phyloP scores from a whole-genome alignment of 768 basidiomycete species.

The Termitomyces sp. region DNA sequence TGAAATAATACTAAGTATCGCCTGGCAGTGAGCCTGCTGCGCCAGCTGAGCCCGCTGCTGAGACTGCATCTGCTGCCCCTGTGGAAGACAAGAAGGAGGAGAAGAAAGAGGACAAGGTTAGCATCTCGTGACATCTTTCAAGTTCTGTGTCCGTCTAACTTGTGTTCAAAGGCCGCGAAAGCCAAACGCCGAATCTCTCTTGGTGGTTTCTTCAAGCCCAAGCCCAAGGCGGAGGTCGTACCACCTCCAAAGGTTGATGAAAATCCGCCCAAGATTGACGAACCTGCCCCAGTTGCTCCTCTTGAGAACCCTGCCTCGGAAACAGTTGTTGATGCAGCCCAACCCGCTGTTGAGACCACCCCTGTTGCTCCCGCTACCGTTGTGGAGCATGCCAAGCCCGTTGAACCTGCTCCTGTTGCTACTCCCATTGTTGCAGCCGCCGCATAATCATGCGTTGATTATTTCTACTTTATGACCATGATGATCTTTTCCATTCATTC shows the following conservation, averaged over 20 bases:
- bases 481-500: constrained; percentile 29
- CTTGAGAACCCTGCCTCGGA: constrained; percentile 74
- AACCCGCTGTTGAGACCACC: constrained; percentile 28
- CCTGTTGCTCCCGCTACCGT: constrained; percentile 10
- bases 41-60: constrained; percentile 33
- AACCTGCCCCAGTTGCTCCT: constrained; percentile 78
- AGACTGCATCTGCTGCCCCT: constrained; percentile 23
- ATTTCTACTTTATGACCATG: constrained; percentile 36
- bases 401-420: constrained; percentile 48
- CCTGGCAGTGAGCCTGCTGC: constrained; percentile 39
- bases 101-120: constrained; percentile 54
- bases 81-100: constrained; percentile 37
- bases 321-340: constrained; percentile 28
- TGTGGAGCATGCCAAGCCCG: constrained; percentile 30
- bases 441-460: constrained; percentile 50
- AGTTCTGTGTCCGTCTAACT: background rate
- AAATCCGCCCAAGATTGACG: constrained; percentile 85
- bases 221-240: constrained; percentile 59
- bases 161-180: constrained; percentile 46
- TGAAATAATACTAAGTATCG: background rate
- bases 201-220: constrained; percentile 77
- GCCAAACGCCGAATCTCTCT: constrained; percentile 85
- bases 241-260: constrained; percentile 83
- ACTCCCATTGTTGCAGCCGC: constrained; percentile 74
- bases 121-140: background rate